Evolutionary conservation across 2,329 filamentous ascomycete species (phyloP).

Genomic region (Chrysoporthe cubensis): DNA sequence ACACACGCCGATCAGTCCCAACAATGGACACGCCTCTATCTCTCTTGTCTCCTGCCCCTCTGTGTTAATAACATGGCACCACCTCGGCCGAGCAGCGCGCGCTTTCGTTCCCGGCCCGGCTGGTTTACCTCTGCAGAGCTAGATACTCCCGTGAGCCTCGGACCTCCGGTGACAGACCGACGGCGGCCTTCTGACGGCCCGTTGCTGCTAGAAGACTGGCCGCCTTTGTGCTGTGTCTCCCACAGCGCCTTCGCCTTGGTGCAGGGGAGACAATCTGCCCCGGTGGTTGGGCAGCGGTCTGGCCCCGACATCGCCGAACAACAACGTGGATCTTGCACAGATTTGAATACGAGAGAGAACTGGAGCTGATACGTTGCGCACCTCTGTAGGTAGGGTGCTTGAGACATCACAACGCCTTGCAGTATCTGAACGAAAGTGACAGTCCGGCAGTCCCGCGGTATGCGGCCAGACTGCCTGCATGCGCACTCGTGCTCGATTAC

Average conservation of each 20-base stretch:
- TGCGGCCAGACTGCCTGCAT: background rate
- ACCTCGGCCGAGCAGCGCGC: background rate
- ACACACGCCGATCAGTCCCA: slow-evolving; percentile 3
- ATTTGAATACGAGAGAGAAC: background rate
- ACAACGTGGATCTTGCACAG: background rate
- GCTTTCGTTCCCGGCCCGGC: background rate
- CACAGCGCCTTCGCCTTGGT: background rate
- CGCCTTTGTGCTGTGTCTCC: background rate
- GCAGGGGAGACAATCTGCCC: background rate
- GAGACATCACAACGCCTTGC: background rate
- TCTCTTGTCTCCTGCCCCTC: background rate
- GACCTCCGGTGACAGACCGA: background rate
- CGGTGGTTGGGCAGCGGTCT: background rate
- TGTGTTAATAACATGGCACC: background rate
- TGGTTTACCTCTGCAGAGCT: background rate
- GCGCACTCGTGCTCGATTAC: background rate
- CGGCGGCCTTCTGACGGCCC: background rate
- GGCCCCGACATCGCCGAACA: background rate
- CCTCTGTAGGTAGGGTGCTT: background rate
- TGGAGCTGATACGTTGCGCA: background rate
- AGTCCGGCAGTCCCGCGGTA: background rate
- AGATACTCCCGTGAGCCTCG: background rate
- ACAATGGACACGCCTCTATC: background rate
- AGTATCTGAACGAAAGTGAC: background rate
- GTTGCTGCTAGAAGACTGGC: background rate